Conservation (phyloP, 768 basidiomycete genomes). For the Rhodocollybia butyracea region DNA sequence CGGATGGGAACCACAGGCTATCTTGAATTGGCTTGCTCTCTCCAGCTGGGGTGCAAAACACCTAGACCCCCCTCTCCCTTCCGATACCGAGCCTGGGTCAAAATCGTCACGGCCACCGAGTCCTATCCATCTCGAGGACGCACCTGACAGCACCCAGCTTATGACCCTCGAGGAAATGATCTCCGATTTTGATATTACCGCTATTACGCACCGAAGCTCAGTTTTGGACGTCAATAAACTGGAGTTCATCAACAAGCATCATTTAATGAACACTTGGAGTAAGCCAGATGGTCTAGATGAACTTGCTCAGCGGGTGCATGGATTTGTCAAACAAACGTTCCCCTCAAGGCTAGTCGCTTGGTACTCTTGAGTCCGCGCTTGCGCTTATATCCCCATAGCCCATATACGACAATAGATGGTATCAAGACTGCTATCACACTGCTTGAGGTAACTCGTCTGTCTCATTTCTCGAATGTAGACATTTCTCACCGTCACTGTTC, state of each 20-base stretch:
- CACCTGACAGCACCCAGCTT: conserved; percentile 64
- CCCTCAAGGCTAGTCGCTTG: conserved; percentile 49
- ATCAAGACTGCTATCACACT: conserved; percentile 61
- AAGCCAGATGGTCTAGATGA: conserved; percentile 46
- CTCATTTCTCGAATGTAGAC: background rate
- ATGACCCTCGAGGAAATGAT: conserved; percentile 64
- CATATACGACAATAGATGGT: conserved; percentile 50
- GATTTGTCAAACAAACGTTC: conserved; percentile 51
- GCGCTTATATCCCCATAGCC: conserved; percentile 25
- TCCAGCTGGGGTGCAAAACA: conserved; percentile 86
- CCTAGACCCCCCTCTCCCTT: conserved; percentile 20
- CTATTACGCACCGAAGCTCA: conserved; percentile 80
- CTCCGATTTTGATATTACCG: conserved; percentile 63
- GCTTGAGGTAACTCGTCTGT: conserved; percentile 44
- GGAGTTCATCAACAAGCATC: conserved; percentile 85
- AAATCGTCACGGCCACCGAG: conserved; percentile 13
- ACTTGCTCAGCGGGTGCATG: conserved; percentile 53
- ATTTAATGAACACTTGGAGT: conserved; percentile 59
- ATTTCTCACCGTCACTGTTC: background rate
- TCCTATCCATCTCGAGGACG: conserved; percentile 27
- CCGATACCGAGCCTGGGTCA: conserved; percentile 20
- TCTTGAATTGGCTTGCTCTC: conserved; percentile 91
- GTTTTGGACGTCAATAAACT: conserved; percentile 78
- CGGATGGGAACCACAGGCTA: conserved; percentile 87
- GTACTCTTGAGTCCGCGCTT: background rate